phyloP scores from a whole-genome alignment of 1,284 basidiomycete species.

The Puccinia horiana region DNA sequence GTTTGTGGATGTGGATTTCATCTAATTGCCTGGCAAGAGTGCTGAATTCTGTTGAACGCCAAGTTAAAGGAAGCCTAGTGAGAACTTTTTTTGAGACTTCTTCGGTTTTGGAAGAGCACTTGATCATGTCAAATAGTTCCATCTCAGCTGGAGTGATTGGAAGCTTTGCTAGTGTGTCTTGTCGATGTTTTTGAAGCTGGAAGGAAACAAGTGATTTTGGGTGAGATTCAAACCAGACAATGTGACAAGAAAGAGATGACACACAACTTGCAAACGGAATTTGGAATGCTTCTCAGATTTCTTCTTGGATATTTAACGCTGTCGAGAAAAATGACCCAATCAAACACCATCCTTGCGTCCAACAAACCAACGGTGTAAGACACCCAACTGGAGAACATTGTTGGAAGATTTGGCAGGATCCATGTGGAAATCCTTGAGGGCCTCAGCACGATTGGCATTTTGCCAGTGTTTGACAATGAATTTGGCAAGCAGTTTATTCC shows the following conservation, averaged over 20 bases:
- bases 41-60: neutral
- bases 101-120: constrained; percentile 11
- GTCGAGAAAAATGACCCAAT: neutral
- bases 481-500: neutral
- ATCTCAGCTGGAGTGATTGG: neutral
- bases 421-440: neutral
- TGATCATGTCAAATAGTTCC: constrained; percentile 1
- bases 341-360: neutral
- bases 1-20: neutral
- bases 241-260: too few species aligned
- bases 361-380: constrained; percentile 1
- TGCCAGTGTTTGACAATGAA: constrained; percentile 21
- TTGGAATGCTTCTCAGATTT: neutral
- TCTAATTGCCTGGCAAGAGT: neutral
- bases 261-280: too few species aligned
- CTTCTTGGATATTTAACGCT: neutral
- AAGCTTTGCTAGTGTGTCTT: too few species aligned
- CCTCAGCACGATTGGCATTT: neutral
- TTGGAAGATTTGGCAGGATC: too few species aligned
- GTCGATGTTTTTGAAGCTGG: too few species aligned
- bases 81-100: neutral
- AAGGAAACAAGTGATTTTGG: too few species aligned
- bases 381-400: neutral
- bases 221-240: too few species aligned
- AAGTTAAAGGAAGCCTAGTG: neutral